phyloP scores from a whole-genome alignment of 2,329 filamentous ascomycete species.

The Kalaharituber pfeilii region DNA sequence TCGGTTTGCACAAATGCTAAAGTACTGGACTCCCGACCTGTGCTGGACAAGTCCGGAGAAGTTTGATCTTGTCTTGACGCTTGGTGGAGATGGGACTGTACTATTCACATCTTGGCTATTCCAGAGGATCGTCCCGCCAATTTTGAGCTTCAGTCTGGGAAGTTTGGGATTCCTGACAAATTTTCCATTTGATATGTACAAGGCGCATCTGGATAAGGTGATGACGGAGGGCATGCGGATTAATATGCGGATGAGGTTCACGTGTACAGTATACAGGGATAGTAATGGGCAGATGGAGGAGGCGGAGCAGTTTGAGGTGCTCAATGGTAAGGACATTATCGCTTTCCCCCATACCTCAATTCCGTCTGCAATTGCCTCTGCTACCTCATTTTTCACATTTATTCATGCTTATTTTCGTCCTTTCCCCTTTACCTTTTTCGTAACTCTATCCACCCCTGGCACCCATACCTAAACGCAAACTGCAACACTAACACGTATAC shows the following conservation, averaged over 20 bases:
- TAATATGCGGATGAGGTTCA: conserved; percentile 96
- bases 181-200: conserved; percentile 76
- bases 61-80: conserved; percentile 82
- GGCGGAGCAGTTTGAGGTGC: conserved; percentile 89
- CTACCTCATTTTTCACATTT: neutral
- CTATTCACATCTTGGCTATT: conserved; percentile 86
- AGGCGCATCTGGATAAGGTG: conserved; percentile 65
- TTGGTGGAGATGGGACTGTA: conserved; percentile 74
- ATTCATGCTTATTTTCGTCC: conserved; percentile 4
- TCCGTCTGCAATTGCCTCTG: conserved; percentile 2
- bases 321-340: conserved; percentile 40
- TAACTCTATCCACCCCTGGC: no score
- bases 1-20: conserved; percentile 65
- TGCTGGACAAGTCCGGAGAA: conserved; percentile 89
- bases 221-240: conserved; percentile 98
- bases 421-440: no score
- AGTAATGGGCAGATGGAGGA: conserved; percentile 51
- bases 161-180: conserved; percentile 78
- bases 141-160: conserved; percentile 67
- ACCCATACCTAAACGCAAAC: neutral
- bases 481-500: neutral
- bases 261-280: conserved; percentile 81
- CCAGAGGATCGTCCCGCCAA: conserved; percentile 69
- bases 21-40: conserved; percentile 90
- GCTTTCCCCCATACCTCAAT: neutral